Evolutionary conservation across 176 grass and related monocot genomes (phyloP).

Genomic region (Eleusine indica): DNA sequence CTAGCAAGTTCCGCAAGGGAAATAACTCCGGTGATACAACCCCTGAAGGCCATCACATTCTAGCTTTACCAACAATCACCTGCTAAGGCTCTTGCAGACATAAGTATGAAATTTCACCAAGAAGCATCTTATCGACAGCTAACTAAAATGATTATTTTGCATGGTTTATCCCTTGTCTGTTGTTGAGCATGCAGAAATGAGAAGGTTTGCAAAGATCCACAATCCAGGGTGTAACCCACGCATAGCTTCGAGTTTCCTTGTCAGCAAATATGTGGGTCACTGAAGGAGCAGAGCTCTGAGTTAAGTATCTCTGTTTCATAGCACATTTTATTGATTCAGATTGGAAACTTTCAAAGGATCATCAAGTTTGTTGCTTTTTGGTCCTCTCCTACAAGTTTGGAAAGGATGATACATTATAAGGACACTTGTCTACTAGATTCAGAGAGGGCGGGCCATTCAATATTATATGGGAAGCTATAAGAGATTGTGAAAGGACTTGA

Average conservation of each 20-base stretch:
- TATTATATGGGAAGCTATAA: conserved; percentile 52
- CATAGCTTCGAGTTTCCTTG: conserved; percentile 38
- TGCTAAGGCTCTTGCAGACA: conserved; percentile 1
- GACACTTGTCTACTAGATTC: conserved; percentile 45
- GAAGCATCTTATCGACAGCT: conserved; percentile 43
- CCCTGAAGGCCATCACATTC: not conserved
- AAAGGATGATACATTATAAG: conserved; percentile 55
- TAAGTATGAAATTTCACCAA: conserved; percentile 38
- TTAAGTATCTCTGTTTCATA: conserved; percentile 60
- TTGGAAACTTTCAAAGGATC: conserved; percentile 49
- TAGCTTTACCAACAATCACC: not conserved
- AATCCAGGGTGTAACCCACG: conserved; percentile 34
- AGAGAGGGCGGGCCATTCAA: conserved; percentile 48
- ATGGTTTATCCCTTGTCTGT: conserved; percentile 52
- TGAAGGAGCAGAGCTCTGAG: conserved; percentile 28
- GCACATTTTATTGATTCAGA: conserved; percentile 52
- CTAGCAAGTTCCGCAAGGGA: conserved; percentile 36
- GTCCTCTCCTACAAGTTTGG: conserved; percentile 47
- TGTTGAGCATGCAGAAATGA: conserved; percentile 65
- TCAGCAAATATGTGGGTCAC: conserved; percentile 58
- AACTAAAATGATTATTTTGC: conserved; percentile 45
- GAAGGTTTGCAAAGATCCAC: conserved; percentile 42
- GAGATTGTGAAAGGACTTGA: conserved; percentile 25
- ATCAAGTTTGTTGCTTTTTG: conserved; percentile 60
- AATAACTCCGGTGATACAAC: conserved; percentile 40